Evolutionary conservation across 495 filamentous ascomycete species (phyloP).

Genomic region (Penicillium diatomitis): DNA sequence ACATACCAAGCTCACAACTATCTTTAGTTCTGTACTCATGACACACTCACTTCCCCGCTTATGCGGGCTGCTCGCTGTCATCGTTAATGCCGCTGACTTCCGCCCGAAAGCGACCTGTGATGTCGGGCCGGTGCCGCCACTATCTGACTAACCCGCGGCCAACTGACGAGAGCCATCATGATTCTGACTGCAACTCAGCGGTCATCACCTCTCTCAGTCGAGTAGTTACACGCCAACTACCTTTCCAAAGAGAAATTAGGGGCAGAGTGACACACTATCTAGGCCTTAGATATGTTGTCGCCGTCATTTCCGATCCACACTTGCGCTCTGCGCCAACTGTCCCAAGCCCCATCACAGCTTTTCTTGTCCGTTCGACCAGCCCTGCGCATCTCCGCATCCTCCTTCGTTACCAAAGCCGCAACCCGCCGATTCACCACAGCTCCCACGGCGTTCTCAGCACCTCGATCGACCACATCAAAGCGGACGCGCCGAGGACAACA

Average conservation of each 20-base stretch:
- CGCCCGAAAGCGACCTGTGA: constrained; percentile 1
- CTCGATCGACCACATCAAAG: not conserved
- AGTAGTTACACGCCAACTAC: not conserved
- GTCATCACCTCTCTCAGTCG: not conserved
- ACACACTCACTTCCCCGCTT: constrained; percentile 5
- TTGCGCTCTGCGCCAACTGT: constrained; percentile 12
- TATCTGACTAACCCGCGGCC: constrained; percentile 24
- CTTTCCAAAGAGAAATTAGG: not conserved
- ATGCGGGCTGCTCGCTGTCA: constrained; percentile 6
- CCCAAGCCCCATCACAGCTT: constrained; percentile 12
- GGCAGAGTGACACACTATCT: too few species aligned
- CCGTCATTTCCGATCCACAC: constrained; percentile 14
- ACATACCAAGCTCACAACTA: too few species aligned
- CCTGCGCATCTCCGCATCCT: constrained; percentile 29
- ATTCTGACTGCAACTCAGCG: too few species aligned
- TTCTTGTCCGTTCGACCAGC: constrained; percentile 22
- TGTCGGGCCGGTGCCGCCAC: constrained; percentile 16
- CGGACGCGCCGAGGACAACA: not conserved
- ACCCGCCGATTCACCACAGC: constrained; percentile 6
- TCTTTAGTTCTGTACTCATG: too few species aligned
- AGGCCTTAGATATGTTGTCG: constrained; percentile 19
- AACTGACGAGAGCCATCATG: constrained; percentile 9
- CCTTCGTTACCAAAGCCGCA: constrained; percentile 15
- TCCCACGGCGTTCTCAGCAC: not conserved
- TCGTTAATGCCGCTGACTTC: constrained; percentile 18